Percentiles rank a stretch among this genome's conserved stretches.
These are phyloP conservation scores for Phytophthora syringae DNA, from an alignment of 352 stramenopile species.

Conservation along the genomic window DNA sequence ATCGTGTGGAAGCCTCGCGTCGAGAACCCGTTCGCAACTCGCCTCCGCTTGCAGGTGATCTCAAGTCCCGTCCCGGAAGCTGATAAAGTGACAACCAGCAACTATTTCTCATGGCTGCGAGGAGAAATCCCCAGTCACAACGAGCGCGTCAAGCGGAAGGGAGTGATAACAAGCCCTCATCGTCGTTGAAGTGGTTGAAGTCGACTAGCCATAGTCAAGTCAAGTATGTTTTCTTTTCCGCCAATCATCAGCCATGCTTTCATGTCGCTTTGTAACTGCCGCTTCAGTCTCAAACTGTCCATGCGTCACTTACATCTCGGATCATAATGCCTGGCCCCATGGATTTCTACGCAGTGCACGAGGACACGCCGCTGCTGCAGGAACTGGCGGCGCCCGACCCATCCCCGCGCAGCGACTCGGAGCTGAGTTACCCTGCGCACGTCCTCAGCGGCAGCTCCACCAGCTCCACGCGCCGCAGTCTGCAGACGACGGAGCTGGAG, in stretches of 20 bases:
- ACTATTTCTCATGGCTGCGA: conserved; percentile 25
- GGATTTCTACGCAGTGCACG: conserved; percentile 38
- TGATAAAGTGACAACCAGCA: conserved; percentile 6
- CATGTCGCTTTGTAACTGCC: neutral
- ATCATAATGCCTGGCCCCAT: conserved; percentile 19
- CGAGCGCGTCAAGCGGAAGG: conserved; percentile 10
- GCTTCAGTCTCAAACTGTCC: conserved; percentile 1
- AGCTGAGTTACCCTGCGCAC: conserved; percentile 13
- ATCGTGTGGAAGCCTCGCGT: conserved; percentile 14
- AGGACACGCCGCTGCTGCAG: conserved; percentile 44
- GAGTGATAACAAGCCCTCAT: neutral
- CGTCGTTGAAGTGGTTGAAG: conserved; percentile 18
- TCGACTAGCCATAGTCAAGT: conserved; percentile 19
- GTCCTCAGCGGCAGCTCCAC: conserved; percentile 9
- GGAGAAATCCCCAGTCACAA: conserved; percentile 1
- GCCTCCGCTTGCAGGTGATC: conserved; percentile 16
- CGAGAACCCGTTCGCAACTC: conserved; percentile 20
- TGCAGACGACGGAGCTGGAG: conserved; percentile 65
- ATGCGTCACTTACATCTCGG: conserved; percentile 17
- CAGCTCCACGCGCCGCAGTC: conserved; percentile 25
- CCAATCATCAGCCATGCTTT: conserved; percentile 13
- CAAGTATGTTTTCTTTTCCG: conserved; percentile 20
- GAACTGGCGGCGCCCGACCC: conserved; percentile 7
- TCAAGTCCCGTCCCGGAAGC: conserved; percentile 3
- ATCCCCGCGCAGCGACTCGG: conserved; percentile 33